Percentiles rank a stretch among this genome's conserved stretches.
These are phyloP conservation scores for Trichoderma asperelloides DNA, from an alignment of 495 filamentous ascomycete species.

Conservation along the genomic window DNA sequence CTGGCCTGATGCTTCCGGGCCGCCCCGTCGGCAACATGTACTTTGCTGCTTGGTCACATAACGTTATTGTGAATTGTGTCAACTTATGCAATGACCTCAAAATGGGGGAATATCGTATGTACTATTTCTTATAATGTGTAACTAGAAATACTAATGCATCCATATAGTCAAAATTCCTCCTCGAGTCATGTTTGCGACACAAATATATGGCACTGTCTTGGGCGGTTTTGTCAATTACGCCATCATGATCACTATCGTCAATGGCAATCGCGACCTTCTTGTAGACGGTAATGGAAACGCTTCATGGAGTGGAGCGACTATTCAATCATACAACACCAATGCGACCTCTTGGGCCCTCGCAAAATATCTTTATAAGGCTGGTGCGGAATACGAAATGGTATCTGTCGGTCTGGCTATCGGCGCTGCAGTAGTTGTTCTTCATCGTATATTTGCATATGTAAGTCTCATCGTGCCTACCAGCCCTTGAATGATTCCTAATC, in stretches of 20 bases:
- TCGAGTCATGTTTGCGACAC: conserved; percentile 25
- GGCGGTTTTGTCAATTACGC: conserved; percentile 29
- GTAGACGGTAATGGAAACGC: conserved; percentile 3
- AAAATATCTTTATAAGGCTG: conserved; percentile 29
- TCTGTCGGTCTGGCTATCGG: conserved; percentile 40
- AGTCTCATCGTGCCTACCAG: conserved; percentile 7
- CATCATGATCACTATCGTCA: conserved; percentile 21
- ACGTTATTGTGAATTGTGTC: conserved; percentile 20
- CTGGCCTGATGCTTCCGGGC: conserved; percentile 20
- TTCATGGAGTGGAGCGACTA: conserved; percentile 21
- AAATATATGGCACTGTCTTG: conserved; percentile 28
- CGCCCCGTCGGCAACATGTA: conserved; percentile 18
- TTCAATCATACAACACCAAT: conserved; percentile 32
- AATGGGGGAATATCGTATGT: conserved; percentile 15
- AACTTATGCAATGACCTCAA: conserved; percentile 25
- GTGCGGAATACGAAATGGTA: conserved; percentile 31
- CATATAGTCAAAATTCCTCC: conserved; percentile 32
- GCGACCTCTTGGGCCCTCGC: conserved; percentile 34
- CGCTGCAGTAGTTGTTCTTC: conserved; percentile 26
- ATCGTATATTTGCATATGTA: conserved; percentile 33
- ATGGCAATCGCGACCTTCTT: conserved; percentile 11
- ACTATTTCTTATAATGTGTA: conserved; percentile 15
- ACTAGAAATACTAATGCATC: not conserved
- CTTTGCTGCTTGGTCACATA: conserved; percentile 20
- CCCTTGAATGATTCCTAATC: not conserved